Base-by-base conservation (phyloP, 306 rosid species). In the Astragalus glycyphyllos region DNA sequence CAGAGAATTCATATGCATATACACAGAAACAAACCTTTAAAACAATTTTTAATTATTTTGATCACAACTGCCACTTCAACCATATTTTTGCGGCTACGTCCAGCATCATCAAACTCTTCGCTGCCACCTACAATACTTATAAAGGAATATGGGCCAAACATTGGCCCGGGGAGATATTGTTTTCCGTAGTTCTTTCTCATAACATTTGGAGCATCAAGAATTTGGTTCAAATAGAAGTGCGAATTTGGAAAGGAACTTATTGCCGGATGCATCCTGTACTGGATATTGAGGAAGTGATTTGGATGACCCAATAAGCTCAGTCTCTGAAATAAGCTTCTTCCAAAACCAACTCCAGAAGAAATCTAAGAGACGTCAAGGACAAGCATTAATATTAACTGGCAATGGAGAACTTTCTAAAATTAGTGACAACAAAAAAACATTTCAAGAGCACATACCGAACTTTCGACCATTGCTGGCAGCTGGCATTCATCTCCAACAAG, bases 241-340 rank as follows among this genome's bases (percentile, higher is more conserved):
- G 77, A 73, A 83, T 91, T 89, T 13, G 97, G 93, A 68, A 91
- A 91, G 12, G 32, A 79, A 68, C 93, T 89, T 54, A 91, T 85
- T 4, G 87, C 83, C 12, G 96, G 96, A 78, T 91, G 93, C 97
- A 91, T 91, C 66, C 97, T 74, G 78, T 91, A 91, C 63, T 91
- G 97, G 51, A 78, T 59, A 69, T 82, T 73, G 40, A 91, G 85
- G 58, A 91, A 82, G 73, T 87, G 86, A 49, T 79, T 87, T 4
- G 86, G 57, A 63, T 82, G 82, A 49, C 81, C 84, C 79, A 79
- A n/a, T 2, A 47, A 69, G 81, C 80, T 82, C 37, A 87, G 68
- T 75, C 97, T 85, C 72, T 71, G 90, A 77, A 88, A 91, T 57
- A 91, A 76, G 76, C 97, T 91, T 87, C 93, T 82, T 56, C 91